Percentiles rank a stretch among this genome's conserved stretches.
Evolutionary conservation across 768 basidiomycete species (phyloP).

Genomic region (Clavaria fumosa): DNA sequence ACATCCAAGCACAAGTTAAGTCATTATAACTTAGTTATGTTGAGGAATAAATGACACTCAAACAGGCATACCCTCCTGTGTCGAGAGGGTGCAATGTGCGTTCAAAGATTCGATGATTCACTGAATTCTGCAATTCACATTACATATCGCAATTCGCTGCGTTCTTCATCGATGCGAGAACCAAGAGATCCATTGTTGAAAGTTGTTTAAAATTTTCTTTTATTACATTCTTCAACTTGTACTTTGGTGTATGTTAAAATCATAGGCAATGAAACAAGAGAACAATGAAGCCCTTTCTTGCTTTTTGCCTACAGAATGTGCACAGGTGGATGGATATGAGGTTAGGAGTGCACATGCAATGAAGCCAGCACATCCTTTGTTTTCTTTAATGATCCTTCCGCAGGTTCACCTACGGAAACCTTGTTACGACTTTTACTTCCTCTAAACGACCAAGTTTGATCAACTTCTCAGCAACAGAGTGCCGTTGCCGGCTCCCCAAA

Average conservation of each 20-base stretch:
- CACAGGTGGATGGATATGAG: slow-evolving; percentile 34
- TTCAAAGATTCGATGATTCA: slow-evolving; percentile 79
- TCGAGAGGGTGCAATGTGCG: slow-evolving; percentile 65
- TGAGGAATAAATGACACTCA: slow-evolving; percentile 56
- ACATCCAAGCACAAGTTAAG: slow-evolving; percentile 57
- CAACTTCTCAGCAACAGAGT: slow-evolving; percentile 35
- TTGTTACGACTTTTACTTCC: slow-evolving; percentile 77
- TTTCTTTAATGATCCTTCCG: slow-evolving; percentile 58
- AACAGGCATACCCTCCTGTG: slow-evolving; percentile 63
- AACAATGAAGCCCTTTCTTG: no score
- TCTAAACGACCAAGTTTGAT: slow-evolving; percentile 73
- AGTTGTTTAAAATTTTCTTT: slow-evolving; percentile 21
- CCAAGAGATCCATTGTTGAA: slow-evolving; percentile 57
- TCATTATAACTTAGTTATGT: slow-evolving; percentile 80
- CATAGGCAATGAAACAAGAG: slow-evolving; percentile 15
- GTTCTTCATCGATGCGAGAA: slow-evolving; percentile 71
- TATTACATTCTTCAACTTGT: slow-evolving; percentile 16
- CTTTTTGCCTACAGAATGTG: slow-evolving; percentile 25
- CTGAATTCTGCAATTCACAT: slow-evolving; percentile 74
- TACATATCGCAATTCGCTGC: slow-evolving; percentile 70
- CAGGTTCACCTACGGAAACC: slow-evolving; percentile 75
- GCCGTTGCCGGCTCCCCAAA: slow-evolving; percentile 41
- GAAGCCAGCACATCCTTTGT: slow-evolving; percentile 17
- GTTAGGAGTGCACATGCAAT: slow-evolving; percentile 23
- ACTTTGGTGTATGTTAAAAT: slow-evolving; percentile 14